Evolutionary conservation across 805 yeast species (phyloP).

Genomic region (Candida sphagnicola): DNA sequence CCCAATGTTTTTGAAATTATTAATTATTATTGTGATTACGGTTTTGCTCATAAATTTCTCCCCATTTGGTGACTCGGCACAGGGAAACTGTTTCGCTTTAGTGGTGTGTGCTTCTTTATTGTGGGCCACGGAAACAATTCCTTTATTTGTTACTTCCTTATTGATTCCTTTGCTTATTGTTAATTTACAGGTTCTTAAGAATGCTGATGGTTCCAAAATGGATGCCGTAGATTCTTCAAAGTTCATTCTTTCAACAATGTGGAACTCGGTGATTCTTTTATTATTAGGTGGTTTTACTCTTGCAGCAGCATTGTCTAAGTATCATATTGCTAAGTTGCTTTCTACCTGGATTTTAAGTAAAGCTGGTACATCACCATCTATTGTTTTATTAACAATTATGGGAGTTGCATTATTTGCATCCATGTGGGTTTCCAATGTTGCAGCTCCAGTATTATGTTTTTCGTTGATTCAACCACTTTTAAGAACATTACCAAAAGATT

Average conservation of each 20-base stretch:
- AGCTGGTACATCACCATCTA: slow-evolving; percentile 50
- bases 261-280: slow-evolving; percentile 50
- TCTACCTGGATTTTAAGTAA: slow-evolving; percentile 45
- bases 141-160: slow-evolving; percentile 84
- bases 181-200: slow-evolving; percentile 61
- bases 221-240: slow-evolving; percentile 38
- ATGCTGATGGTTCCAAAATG: slow-evolving; percentile 45
- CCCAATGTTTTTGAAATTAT: slow-evolving; percentile 39
- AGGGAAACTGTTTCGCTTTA: slow-evolving; percentile 63
- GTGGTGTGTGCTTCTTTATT: slow-evolving; percentile 75
- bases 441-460: slow-evolving; percentile 52
- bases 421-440: slow-evolving; percentile 58
- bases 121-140: slow-evolving; percentile 96
- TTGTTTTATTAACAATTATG: slow-evolving; percentile 47
- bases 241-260: slow-evolving; percentile 46
- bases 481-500: slow-evolving; percentile 40
- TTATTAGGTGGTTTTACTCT: slow-evolving; percentile 53
- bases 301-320: slow-evolving; percentile 53
- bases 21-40: slow-evolving; percentile 47
- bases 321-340: slow-evolving; percentile 47
- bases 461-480: slow-evolving; percentile 48
- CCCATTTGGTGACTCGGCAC: slow-evolving; percentile 33
- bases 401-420: slow-evolving; percentile 48
- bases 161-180: slow-evolving; percentile 81
- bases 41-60: slow-evolving; percentile 24